Conservation (phyloP, 768 basidiomycete species). For the Pleurotus sapidus region DNA sequence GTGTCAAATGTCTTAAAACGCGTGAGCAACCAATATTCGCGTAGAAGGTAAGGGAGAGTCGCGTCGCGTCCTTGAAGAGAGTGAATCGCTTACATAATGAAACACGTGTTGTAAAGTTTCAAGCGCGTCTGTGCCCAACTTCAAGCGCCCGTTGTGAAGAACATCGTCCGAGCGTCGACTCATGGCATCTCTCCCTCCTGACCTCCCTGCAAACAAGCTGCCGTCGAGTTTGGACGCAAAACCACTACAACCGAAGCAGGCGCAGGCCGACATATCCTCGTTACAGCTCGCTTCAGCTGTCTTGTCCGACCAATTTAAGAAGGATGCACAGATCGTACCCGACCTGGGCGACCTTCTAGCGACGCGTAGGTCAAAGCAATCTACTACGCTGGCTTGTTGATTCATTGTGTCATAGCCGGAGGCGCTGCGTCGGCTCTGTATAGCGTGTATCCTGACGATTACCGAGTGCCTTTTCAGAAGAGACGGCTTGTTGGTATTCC, state of each 20-base stretch:
- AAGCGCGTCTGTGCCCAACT: too few species aligned
- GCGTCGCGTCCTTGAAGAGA: too few species aligned
- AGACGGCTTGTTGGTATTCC: conserved; percentile 74
- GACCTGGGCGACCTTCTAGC: conserved; percentile 70
- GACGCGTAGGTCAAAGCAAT: conserved; percentile 40
- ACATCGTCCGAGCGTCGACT: not conserved
- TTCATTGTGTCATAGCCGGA: conserved; percentile 40
- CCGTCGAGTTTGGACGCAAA: not conserved
- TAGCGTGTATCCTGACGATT: conserved; percentile 74
- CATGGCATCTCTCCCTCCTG: conserved; percentile 9
- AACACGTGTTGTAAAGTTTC: too few species aligned
- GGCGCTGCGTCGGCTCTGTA: conserved; percentile 74
- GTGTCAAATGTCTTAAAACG: too few species aligned
- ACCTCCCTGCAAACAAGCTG: not conserved
- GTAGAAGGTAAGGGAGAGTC: too few species aligned
- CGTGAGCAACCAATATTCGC: too few species aligned
- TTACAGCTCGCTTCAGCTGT: conserved; percentile 67
- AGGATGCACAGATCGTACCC: conserved; percentile 73
- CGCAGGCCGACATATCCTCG: conserved; percentile 54
- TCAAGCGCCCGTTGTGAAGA: too few species aligned
- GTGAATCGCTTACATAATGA: too few species aligned
- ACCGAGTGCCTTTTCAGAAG: conserved; percentile 78
- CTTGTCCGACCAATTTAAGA: conserved; percentile 64
- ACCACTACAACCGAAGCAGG: conserved; percentile 23
- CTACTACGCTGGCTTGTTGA: not conserved